phyloP scores from a whole-genome alignment of 192 early-diverging fungal species.

The Jimgerdemannia flammicorona region DNA sequence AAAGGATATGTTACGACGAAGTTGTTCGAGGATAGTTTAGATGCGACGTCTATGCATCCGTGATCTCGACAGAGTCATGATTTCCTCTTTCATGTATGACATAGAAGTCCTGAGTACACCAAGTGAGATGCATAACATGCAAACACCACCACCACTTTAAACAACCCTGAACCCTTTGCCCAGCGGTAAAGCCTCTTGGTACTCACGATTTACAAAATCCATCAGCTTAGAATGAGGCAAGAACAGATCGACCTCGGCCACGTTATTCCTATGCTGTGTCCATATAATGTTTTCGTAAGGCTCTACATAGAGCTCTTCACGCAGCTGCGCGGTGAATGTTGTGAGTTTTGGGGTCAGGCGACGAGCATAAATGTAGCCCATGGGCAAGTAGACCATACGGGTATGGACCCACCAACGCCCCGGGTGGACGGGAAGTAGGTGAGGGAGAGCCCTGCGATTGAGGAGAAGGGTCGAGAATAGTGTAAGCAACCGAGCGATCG shows the following conservation, averaged over 20 bases:
- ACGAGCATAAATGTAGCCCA: constrained; percentile 88
- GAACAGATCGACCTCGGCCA: constrained; percentile 78
- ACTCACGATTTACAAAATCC: constrained; percentile 66
- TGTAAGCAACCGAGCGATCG: neutral
- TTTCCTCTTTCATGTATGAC: neutral
- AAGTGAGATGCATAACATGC: neutral
- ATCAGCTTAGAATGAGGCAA: constrained; percentile 77
- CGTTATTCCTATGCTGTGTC: constrained; percentile 76
- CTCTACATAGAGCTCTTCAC: constrained; percentile 86
- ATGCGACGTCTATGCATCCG: too few species aligned
- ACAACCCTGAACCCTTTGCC: too few species aligned
- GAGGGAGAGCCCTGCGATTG: constrained; percentile 65
- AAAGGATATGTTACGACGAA: neutral
- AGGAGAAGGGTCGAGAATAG: too few species aligned
- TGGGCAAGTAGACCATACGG: constrained; percentile 90
- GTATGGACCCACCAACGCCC: constrained; percentile 95
- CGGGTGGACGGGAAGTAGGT: constrained; percentile 78
- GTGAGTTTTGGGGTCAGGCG: constrained; percentile 55
- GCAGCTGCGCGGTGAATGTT: constrained; percentile 70
- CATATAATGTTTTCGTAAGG: constrained; percentile 87
- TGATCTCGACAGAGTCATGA: too few species aligned
- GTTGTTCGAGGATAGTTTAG: neutral
- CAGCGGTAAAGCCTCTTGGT: neutral
- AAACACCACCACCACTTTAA: too few species aligned
- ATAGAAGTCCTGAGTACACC: constrained; percentile 15